These are phyloP conservation scores for Neurospora sp. DNA, from an alignment of 495 filamentous ascomycete genomes.

Conservation along the genomic window DNA sequence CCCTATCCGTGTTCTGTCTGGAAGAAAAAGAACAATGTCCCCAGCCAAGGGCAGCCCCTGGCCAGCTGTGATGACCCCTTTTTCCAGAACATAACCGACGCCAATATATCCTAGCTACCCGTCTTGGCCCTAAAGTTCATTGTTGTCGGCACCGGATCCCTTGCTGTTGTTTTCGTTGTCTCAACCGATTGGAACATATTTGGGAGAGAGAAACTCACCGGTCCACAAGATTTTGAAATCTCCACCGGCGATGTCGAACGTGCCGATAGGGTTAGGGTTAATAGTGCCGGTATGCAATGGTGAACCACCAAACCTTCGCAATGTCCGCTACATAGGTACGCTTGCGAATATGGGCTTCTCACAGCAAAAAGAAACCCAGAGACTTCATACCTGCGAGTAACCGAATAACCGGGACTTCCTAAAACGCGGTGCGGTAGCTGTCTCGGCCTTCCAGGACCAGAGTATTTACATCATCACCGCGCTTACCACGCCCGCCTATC, in stretches of 20 bases:
- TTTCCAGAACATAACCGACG: background rate
- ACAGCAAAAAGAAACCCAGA: background rate
- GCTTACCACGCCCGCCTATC: background rate
- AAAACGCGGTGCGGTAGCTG: background rate
- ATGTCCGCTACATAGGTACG: no score
- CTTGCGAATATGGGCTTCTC: background rate
- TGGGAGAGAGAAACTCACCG: no score
- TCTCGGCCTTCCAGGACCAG: background rate
- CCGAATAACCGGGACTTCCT: background rate
- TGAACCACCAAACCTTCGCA: no score
- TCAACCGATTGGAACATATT: background rate
- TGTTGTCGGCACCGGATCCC: background rate
- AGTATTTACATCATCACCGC: background rate
- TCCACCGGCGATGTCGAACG: background rate
- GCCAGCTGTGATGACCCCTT: background rate
- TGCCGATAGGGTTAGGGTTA: background rate
- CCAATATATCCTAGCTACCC: background rate
- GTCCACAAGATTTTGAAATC: background rate
- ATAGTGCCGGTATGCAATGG: background rate
- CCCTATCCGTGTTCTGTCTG: background rate
- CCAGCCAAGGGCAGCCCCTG: background rate
- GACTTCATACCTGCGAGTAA: no score
- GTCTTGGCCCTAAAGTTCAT: background rate
- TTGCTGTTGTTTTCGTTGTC: background rate
- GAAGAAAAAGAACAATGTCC: background rate